Base-by-base conservation (phyloP, 2,329 filamentous ascomycete genomes). In the Talaromyces sp. region DNA sequence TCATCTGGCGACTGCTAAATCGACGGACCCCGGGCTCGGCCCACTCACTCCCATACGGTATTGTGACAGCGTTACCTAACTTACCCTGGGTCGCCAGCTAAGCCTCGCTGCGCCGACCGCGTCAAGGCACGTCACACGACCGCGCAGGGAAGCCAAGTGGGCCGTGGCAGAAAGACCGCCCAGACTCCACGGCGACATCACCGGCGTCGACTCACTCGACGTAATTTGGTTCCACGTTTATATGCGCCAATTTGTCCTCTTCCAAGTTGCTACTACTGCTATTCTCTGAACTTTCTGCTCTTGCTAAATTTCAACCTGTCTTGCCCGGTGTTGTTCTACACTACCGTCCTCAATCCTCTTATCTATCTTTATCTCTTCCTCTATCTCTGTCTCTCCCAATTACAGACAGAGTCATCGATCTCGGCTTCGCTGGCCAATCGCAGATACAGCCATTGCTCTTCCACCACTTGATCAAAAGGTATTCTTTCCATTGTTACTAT, bases 51-150 rank as follows among this genome's bases (percentile, higher is more conserved):
- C 65, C 31, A 62, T 66, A 71, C 67, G 21, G 26, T 50, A n/a
- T 19, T 13, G 13, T 51, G 68, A 69, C 66, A 64, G 65, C 69
- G 32, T 11, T 38, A 38, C 32, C 4, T 3, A 38, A 21, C 1
- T 46, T 46, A 46, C 43, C 43, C 41, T 46, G 43, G 43, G 43
- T 4, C 43, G 19, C 43, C 43, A 19, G 43, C 43, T 46, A 19
- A 46, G 43, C 43, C 43, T 46, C 43, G 43, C 43, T n/a, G 43
- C 43, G 43, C 43, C 43, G 43, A 46, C 19, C 43, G 43, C 43
- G 43, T 46, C 43, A 46, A 46, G 43, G 43, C 43, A 68, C 69
- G 72, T 74, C 71, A 74, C 70, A 67, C 65, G 68, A 66, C 54
- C 50, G 58, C 58, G 46, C 38, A 56, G 27, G 50, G 32, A 24